Percentiles rank a stretch among this genome's conserved stretches.
phyloP scores from a whole-genome alignment of 2,329 filamentous ascomycete genomes.

The Microcyclospora pomicola region DNA sequence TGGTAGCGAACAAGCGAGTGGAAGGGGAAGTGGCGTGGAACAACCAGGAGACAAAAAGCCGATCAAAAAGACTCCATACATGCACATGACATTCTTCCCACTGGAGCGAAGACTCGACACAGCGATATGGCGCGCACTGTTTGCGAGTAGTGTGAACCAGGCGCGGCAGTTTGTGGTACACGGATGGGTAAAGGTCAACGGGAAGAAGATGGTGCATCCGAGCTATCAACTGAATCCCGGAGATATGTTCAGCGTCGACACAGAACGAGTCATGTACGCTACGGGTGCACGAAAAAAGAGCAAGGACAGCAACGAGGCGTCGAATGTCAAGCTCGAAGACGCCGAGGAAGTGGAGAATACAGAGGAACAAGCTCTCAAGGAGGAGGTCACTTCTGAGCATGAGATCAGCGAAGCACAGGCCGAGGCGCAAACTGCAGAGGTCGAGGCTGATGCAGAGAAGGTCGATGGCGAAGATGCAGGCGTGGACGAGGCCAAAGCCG shows the following conservation, averaged over 20 bases:
- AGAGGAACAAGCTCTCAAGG: slow-evolving; percentile 8
- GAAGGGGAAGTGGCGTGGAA: slow-evolving; percentile 62
- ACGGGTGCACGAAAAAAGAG: slow-evolving; percentile 50
- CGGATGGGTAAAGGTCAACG: slow-evolving; percentile 88
- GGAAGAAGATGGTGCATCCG: slow-evolving; percentile 89
- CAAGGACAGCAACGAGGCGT: slow-evolving; percentile 12
- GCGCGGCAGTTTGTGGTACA: slow-evolving; percentile 90
- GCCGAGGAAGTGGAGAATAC: slow-evolving; percentile 7
- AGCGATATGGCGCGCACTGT: slow-evolving; percentile 85
- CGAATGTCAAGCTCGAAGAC: slow-evolving; percentile 13
- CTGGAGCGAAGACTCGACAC: slow-evolving; percentile 83
- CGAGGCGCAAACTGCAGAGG: slow-evolving; percentile 9
- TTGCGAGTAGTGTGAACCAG: slow-evolving; percentile 84
- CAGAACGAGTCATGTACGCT: slow-evolving; percentile 74
- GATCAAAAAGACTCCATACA: slow-evolving; percentile 58
- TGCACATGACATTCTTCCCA: slow-evolving; percentile 91
- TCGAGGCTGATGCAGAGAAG: slow-evolving; percentile 6
- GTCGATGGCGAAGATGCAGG: slow-evolving; percentile 9
- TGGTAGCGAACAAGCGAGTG: slow-evolving; percentile 69
- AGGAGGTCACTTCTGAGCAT: slow-evolving; percentile 7
- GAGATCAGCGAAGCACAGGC: slow-evolving; percentile 10
- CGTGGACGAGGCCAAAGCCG: slow-evolving; percentile 28
- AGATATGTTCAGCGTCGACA: slow-evolving; percentile 93
- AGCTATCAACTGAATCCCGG: slow-evolving; percentile 92
- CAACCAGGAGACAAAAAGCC: slow-evolving; percentile 10